Base-by-base conservation (phyloP, 306 rosid genomes). In the Lathyrus oleraceus region DNA sequence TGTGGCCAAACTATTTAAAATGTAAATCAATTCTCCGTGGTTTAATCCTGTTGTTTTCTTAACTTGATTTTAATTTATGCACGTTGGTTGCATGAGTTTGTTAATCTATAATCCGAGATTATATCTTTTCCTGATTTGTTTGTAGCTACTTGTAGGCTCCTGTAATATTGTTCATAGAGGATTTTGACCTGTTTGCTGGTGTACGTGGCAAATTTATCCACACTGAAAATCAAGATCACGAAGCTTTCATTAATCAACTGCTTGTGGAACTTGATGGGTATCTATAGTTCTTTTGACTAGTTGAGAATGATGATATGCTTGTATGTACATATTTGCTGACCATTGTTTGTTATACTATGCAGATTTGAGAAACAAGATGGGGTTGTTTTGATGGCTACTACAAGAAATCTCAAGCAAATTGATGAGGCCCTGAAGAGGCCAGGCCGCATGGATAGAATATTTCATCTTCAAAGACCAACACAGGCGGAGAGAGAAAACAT, bases 181-280 rank as follows among this genome's bases (percentile, higher is more conserved):
- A 93, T 85, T 93, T 93, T 65, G 98, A 93, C 78, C 89, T 85
- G 56, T 93, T 93, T 84, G 98, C 98, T 85, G 98, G 98, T 62
- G 97, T 90, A 21, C 98, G 98, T 67, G 98, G 98, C 72, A 87
- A 76, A 69, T 88, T 52, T 76, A 66, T 93, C 76, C 91, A 93
- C 82, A 93, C 98, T 61, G 87, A 88, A 90, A 81, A 93, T 66
- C 98, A 93, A 84, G 98, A 93, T 74, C 98, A 93, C 1, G 98
- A 93, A 74, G 75, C 98, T 81, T 93, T 93, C 87, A 93, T 93
- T 68, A 93, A 93, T 89, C 98, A 93, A 84, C 85, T 93, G 77
- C 98, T 93, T 52, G 98, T 93, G 83, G 98, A 93, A 79, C 98
- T 93, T 79, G 98, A 93, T 80, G 98, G 98, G 98, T 93, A 81